Evolutionary conservation across 169 alveolate genomes (phyloP).

Genomic region (Cryptosporidium ryanae): DNA sequence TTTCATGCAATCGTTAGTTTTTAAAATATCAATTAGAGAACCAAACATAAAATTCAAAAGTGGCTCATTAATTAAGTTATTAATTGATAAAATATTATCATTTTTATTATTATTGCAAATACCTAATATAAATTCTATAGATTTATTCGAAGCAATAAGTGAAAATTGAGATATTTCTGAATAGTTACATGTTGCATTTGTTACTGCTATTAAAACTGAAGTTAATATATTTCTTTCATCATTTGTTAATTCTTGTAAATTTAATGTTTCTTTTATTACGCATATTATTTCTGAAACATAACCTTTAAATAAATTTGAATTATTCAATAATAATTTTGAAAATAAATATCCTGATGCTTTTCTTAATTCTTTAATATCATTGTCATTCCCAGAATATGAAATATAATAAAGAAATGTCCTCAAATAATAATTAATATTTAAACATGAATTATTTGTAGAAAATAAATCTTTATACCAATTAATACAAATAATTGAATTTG

Average conservation of each 20-base stretch:
- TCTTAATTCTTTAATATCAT: constrained; percentile 1
- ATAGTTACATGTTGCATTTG: constrained; percentile 18
- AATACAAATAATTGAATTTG: neutral
- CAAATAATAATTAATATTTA: neutral
- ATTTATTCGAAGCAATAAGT: neutral
- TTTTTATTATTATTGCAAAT: neutral
- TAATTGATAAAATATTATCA: neutral
- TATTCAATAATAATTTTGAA: constrained; percentile 16
- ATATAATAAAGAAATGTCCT: constrained; percentile 1
- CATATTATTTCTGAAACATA: constrained; percentile 4
- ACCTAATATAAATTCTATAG: constrained; percentile 1
- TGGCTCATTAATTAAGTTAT: too few species aligned
- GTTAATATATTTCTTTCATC: constrained; percentile 26
- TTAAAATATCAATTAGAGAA: neutral
- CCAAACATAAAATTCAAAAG: constrained; percentile 4
- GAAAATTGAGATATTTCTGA: constrained; percentile 13
- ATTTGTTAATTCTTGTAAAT: neutral
- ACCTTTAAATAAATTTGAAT: constrained; percentile 12
- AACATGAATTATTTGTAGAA: neutral
- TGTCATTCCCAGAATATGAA: neutral
- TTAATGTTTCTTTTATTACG: neutral
- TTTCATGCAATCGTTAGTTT: neutral
- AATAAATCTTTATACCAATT: constrained; percentile 34
- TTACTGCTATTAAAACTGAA: constrained; percentile 15
- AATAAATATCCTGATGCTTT: constrained; percentile 7